These are phyloP conservation scores for Didymella pomorum DNA, from an alignment of 2,329 filamentous ascomycete species.

Conservation along the genomic window DNA sequence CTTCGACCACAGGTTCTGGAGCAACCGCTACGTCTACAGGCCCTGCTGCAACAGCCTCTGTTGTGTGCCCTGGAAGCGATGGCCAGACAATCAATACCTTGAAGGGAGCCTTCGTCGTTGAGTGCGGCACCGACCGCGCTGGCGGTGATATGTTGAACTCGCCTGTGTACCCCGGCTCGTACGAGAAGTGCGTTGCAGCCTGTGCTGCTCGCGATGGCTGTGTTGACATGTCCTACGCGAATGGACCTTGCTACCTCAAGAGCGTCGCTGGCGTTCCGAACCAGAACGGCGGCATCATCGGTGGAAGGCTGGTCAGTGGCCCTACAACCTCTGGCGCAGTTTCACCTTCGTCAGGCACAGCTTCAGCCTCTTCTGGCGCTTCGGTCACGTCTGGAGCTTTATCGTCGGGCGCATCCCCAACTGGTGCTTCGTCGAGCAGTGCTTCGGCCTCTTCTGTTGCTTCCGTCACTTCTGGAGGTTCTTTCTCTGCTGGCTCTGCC, in stretches of 20 bases:
- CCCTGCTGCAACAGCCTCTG: conserved; percentile 4
- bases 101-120: conserved; percentile 4
- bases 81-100: conserved; percentile 8
- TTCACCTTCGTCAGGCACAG: background rate
- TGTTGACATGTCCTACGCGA: conserved; percentile 4
- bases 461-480: no score
- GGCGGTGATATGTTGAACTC: conserved; percentile 7
- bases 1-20: background rate
- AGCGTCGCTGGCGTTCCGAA: conserved; percentile 1
- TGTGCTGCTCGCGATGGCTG: conserved; percentile 9
- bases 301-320: conserved; percentile 21
- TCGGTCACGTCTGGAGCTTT: background rate
- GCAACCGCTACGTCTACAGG: conserved; percentile 5
- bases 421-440: background rate
- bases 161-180: conserved; percentile 13
- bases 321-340: background rate
- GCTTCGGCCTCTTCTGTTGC: no score
- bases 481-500: no score
- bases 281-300: conserved; percentile 25
- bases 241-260: conserved; percentile 17
- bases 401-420: background rate
- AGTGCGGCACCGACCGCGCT: conserved; percentile 10
- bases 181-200: conserved; percentile 3
- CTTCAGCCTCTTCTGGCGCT: background rate
- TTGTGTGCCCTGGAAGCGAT: conserved; percentile 4